Percentiles rank a stretch among this genome's conserved stretches.
These are phyloP conservation scores for Trebouxia gelatinosa DNA, from an alignment of 163 green algal genomes.

Conservation along the genomic window DNA sequence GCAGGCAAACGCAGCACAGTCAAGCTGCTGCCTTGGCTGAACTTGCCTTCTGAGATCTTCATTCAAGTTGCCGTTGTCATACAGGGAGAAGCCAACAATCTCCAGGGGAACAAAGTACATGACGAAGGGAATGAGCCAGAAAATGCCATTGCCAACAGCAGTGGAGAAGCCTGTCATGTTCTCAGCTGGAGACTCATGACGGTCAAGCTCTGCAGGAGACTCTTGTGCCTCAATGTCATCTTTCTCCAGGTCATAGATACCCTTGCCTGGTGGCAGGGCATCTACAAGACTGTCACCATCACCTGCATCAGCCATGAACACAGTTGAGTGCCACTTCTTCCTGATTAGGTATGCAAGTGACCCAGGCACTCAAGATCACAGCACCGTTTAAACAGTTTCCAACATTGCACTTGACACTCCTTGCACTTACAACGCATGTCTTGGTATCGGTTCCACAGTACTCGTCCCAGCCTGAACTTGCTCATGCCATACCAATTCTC, in stretches of 20 bases:
- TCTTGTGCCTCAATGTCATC: neutral
- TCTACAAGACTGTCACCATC: slow-evolving; percentile 15
- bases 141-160: slow-evolving; percentile 28
- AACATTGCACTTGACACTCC: no score
- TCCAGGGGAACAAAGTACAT: slow-evolving; percentile 28
- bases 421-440: slow-evolving; percentile 23
- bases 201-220: neutral
- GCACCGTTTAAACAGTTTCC: no score
- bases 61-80: slow-evolving; percentile 19
- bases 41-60: slow-evolving; percentile 11
- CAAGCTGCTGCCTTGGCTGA: neutral
- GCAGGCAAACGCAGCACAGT: neutral
- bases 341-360: no score
- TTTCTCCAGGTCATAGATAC: slow-evolving; percentile 6
- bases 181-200: neutral
- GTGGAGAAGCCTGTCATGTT: slow-evolving; percentile 25
- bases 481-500: slow-evolving; percentile 25
- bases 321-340: no score
- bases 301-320: no score
- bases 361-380: no score
- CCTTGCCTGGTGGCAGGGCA: slow-evolving; percentile 20
- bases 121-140: slow-evolving; percentile 30
- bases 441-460: slow-evolving; percentile 23
- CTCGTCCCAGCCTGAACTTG: slow-evolving; percentile 26
- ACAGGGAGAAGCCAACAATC: slow-evolving; percentile 2